Base-by-base conservation (phyloP, 495 filamentous ascomycete genomes). In the Pseudoneurospora amorphoporcata region DNA sequence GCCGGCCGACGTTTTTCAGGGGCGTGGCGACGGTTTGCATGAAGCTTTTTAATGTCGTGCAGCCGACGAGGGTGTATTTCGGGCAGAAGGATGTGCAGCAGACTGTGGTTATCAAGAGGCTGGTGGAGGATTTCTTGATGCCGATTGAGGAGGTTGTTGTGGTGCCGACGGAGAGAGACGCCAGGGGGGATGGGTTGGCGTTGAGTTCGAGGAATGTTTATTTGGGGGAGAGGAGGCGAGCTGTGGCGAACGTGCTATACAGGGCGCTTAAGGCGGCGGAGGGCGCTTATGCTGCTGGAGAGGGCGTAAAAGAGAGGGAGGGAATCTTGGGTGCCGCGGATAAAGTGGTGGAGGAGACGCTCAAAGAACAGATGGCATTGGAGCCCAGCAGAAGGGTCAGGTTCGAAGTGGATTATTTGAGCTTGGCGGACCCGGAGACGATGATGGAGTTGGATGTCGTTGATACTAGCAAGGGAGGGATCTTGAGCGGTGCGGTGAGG, bases 81-180 rank as follows among this genome's bases (percentile, higher is more conserved):
- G 95, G 95, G 1, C 96, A 98, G 82, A 98, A 99, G 83, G 95
- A 99, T 77, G 88, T 98, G 19, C 95, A 99, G 82, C 95, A 99
- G 83, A 96, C 93, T 0, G 92, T 95, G 8, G 87, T 99, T 7
- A 92, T 99, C 77, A 88, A 87, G 79, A 87, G 92, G 8, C 87
- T 99, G 89, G 92, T 98, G 4, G 82, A 87, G 74, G 95, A 99
- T 77, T 94, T 99, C 74, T 90, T 92, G 78, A 76, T 98, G n/a
- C 87, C 90, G 32, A 91, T 88, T 3, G 87, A 93, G 61, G 88
- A 98, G 2, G 83, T 89, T 6, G 84, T 98, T 42, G 89, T 91
- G 3, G 89, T 91, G 4, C 79, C 86, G 5, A 99, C 95, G 2
- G 80, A 87, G 45, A 85, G 95, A n/a, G 94, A 96, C 72, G 68